These are phyloP conservation scores for Vanrija humicola DNA, from an alignment of 1,284 basidiomycete species.

Conservation along the genomic window DNA sequence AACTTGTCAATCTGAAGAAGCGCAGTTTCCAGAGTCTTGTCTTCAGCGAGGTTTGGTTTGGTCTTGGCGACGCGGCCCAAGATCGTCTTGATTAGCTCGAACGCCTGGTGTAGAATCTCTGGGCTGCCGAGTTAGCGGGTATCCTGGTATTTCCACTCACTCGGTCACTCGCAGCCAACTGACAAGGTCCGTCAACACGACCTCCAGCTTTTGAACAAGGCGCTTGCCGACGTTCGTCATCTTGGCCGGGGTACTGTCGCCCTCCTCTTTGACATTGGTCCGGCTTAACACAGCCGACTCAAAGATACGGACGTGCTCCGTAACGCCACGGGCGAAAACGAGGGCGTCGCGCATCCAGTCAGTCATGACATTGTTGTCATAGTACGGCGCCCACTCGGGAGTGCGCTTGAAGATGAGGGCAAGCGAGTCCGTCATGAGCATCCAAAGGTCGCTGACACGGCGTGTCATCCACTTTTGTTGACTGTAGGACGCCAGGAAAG, in stretches of 20 bases:
- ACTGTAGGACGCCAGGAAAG: constrained; percentile 51
- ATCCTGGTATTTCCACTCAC: constrained; percentile 24
- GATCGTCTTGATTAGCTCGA: constrained; percentile 71
- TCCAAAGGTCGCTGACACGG: constrained; percentile 71
- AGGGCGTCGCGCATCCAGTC: constrained; percentile 96
- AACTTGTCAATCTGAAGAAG: constrained; percentile 46
- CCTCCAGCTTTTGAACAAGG: constrained; percentile 74
- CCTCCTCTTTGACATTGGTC: constrained; percentile 27
- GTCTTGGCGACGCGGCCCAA: constrained; percentile 55
- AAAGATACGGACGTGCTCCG: constrained; percentile 72
- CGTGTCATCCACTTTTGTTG: constrained; percentile 48
- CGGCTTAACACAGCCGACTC: constrained; percentile 60
- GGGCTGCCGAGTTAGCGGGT: constrained; percentile 45
- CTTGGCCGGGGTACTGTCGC: constrained; percentile 36
- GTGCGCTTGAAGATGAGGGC: constrained; percentile 79
- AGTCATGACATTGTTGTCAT: constrained; percentile 77
- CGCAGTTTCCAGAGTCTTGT: constrained; percentile 26
- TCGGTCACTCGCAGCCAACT: constrained; percentile 88
- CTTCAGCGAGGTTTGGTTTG: constrained; percentile 24
- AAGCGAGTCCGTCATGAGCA: constrained; percentile 71
- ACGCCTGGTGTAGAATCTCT: constrained; percentile 81
- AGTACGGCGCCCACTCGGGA: constrained; percentile 72
- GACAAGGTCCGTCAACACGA: constrained; percentile 69
- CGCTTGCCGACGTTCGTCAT: constrained; percentile 56
- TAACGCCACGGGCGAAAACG: constrained; percentile 79